phyloP scores from a whole-genome alignment of 306 rosid species.

The Citrullus colocynthis region DNA sequence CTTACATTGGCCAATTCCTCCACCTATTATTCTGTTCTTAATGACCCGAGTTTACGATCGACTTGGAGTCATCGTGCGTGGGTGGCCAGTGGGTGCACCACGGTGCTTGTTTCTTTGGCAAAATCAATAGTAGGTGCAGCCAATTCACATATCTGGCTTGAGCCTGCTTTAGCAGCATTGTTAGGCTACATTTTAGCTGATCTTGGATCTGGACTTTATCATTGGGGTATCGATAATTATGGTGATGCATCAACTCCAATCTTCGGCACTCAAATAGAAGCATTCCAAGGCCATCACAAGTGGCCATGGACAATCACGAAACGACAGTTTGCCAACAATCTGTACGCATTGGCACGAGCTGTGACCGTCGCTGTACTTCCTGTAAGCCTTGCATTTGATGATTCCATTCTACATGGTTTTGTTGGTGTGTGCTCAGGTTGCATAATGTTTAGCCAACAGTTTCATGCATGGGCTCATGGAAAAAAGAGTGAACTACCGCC shows the following conservation, averaged over 20 bases:
- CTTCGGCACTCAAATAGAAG: constrained; percentile 70
- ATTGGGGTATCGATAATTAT: constrained; percentile 83
- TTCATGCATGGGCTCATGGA: constrained; percentile 93
- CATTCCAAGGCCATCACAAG: constrained; percentile 87
- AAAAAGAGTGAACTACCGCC: constrained; percentile 67
- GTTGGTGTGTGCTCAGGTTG: constrained; percentile 49
- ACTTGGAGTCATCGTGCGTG: constrained; percentile 82
- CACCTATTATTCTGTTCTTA: constrained; percentile 15
- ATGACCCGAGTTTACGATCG: constrained; percentile 48
- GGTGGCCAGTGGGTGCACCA: constrained; percentile 50
- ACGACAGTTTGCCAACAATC: constrained; percentile 77
- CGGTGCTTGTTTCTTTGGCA: constrained; percentile 30
- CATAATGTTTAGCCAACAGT: constrained; percentile 95
- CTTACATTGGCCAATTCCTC: background rate
- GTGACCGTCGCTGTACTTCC: constrained; percentile 59
- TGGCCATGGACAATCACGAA: constrained; percentile 80
- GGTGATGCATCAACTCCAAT: constrained; percentile 51
- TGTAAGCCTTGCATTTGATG: constrained; percentile 31
- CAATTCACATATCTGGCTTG: constrained; percentile 22
- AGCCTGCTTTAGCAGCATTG: constrained; percentile 33
- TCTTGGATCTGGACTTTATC: constrained; percentile 81
- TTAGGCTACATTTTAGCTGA: constrained; percentile 69
- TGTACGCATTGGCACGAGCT: constrained; percentile 55
- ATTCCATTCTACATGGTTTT: constrained; percentile 43
- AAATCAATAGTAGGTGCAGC: constrained; percentile 31